phyloP scores from a whole-genome alignment of 768 basidiomycete genomes.

The Russula olivacea region DNA sequence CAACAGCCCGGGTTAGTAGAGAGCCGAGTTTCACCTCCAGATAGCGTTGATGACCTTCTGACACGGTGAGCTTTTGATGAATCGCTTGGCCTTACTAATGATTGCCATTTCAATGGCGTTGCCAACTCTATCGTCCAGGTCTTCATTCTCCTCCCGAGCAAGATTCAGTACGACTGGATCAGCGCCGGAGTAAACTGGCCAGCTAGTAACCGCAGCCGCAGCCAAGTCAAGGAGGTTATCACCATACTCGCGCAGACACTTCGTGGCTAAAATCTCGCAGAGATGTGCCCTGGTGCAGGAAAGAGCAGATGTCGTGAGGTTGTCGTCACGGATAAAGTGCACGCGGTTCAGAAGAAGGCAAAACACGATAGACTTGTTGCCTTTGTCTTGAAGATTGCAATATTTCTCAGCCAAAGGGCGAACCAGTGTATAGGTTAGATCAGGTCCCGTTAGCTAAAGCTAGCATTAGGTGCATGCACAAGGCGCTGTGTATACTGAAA shows the following conservation, averaged over 20 bases:
- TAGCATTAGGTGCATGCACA: background rate
- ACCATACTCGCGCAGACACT: conserved; percentile 66
- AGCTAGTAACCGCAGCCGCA: conserved; percentile 66
- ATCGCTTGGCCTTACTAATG: conserved; percentile 75
- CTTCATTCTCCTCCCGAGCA: conserved; percentile 61
- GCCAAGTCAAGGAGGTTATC: conserved; percentile 63
- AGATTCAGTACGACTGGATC: conserved; percentile 51
- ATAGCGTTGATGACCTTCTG: conserved; percentile 86
- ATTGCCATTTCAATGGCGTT: conserved; percentile 95
- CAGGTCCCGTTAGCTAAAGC: conserved; percentile 68
- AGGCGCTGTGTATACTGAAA: background rate
- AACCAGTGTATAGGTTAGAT: conserved; percentile 85
- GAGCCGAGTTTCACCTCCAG: conserved; percentile 51
- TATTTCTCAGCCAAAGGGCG: conserved; percentile 89
- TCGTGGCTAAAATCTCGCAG: conserved; percentile 86
- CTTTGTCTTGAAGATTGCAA: conserved; percentile 55
- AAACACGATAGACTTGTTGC: conserved; percentile 83
- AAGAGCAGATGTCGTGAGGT: conserved; percentile 60
- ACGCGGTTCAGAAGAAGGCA: conserved; percentile 84
- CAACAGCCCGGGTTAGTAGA: background rate
- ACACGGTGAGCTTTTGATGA: conserved; percentile 84
- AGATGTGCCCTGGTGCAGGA: conserved; percentile 72
- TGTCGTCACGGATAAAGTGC: conserved; percentile 75
- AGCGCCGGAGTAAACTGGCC: conserved; percentile 77
- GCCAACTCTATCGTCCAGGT: conserved; percentile 73